Percentiles rank a stretch among this genome's conserved stretches.
These are phyloP conservation scores for Glycyrrhiza uralensis DNA, from an alignment of 306 rosid genomes.

Conservation along the genomic window DNA sequence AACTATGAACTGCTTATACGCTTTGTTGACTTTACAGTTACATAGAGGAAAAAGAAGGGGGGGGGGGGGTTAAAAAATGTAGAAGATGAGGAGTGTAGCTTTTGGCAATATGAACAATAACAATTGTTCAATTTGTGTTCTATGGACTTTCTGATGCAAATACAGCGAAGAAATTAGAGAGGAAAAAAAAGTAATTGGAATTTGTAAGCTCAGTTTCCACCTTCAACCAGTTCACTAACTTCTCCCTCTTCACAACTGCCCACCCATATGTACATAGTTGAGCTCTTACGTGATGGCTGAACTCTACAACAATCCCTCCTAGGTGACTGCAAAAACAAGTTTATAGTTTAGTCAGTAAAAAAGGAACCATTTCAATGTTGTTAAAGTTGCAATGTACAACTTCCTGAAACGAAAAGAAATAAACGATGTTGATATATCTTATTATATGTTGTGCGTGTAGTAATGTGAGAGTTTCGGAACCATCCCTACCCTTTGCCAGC, in stretches of 20 bases:
- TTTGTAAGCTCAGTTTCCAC: constrained; percentile 18
- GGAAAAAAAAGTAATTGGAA: background rate
- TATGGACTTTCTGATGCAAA: constrained; percentile 21
- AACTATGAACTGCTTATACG: constrained; percentile 3
- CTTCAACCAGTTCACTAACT: constrained; percentile 41
- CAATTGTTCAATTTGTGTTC: constrained; percentile 17
- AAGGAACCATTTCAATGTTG: background rate
- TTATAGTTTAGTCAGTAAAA: constrained; percentile 20
- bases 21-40: constrained; percentile 31
- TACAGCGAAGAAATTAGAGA: constrained; percentile 17
- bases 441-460: too few relatives aligned
- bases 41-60: background rate
- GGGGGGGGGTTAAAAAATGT: background rate
- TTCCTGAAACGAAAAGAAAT: background rate
- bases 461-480: background rate
- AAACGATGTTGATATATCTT: background rate
- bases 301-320: constrained; percentile 89
- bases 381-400: background rate
- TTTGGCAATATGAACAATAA: constrained; percentile 18
- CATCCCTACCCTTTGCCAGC: constrained; percentile 70
- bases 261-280: constrained; percentile 63
- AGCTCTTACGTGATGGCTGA: constrained; percentile 47
- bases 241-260: constrained; percentile 65
- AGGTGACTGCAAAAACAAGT: constrained; percentile 67
- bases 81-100: background rate